Conservation (phyloP, 202 grass and related monocot species). For the Setaria viridis region DNA sequence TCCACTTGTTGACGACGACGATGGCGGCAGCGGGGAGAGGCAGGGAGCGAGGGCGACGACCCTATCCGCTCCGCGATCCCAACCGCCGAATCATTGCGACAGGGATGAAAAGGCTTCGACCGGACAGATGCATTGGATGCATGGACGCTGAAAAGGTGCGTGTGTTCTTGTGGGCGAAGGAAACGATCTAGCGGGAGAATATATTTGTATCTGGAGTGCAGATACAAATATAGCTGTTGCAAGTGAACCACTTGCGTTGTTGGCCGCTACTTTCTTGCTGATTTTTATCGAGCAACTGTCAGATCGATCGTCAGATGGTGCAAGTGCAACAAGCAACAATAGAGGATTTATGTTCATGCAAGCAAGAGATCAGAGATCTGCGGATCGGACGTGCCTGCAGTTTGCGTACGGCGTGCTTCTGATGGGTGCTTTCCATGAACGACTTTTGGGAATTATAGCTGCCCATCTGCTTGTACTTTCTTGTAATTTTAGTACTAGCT, state of each 20-base stretch:
- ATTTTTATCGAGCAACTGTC: too few species aligned
- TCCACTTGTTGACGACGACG: slow-evolving; percentile 28
- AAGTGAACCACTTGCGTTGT: slow-evolving; percentile 1
- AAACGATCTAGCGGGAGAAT: slow-evolving; percentile 43
- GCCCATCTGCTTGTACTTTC: background rate
- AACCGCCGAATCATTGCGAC: slow-evolving; percentile 41
- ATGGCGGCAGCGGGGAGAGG: background rate
- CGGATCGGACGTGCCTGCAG: background rate
- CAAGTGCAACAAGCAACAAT: background rate
- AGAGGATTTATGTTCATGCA: background rate
- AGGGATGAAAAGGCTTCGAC: background rate
- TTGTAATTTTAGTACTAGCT: background rate
- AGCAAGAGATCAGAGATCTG: slow-evolving; percentile 1
- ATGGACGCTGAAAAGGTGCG: background rate
- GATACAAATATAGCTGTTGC: too few species aligned
- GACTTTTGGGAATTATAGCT: background rate
- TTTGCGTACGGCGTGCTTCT: background rate
- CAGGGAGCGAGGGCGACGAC: background rate
- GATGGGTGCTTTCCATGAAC: background rate
- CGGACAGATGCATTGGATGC: slow-evolving; percentile 25
- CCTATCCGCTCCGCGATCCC: slow-evolving; percentile 46
- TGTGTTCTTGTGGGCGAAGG: slow-evolving; percentile 12
- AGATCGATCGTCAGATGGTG: background rate
- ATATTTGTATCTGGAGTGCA: background rate
- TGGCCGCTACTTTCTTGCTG: too few species aligned